Evolutionary conservation across 2,329 filamentous ascomycete species (phyloP).

Genomic region (Biscogniauxia marginata): DNA sequence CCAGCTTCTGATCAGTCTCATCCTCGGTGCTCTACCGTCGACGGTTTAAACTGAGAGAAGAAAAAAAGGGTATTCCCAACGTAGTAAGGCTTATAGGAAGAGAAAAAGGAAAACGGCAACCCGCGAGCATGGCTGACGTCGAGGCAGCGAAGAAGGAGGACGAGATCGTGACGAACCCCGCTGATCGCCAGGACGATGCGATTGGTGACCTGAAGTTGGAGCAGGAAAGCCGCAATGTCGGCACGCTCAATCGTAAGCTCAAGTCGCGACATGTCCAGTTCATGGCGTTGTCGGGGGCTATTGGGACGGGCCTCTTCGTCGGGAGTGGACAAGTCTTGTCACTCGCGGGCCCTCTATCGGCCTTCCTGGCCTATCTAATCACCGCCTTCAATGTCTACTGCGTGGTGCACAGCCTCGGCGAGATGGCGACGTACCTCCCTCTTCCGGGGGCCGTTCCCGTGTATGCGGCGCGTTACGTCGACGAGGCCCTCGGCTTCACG

Average conservation of each 20-base stretch:
- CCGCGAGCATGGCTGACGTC: constrained; percentile 23
- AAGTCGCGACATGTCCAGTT: constrained; percentile 40
- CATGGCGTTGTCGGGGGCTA: constrained; percentile 41
- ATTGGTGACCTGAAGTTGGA: constrained; percentile 21
- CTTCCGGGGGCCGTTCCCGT: constrained; percentile 52
- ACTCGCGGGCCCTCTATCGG: constrained; percentile 35
- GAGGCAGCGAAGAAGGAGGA: constrained; percentile 16
- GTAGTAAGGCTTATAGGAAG: too few relatives aligned
- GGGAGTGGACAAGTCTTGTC: constrained; percentile 44
- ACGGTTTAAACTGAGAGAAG: background rate
- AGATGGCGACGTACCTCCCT: constrained; percentile 62
- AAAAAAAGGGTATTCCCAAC: too few relatives aligned
- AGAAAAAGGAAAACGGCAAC: background rate
- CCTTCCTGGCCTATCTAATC: constrained; percentile 41
- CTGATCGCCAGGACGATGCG: constrained; percentile 18
- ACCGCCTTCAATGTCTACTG: constrained; percentile 49
- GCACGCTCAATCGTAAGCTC: constrained; percentile 37
- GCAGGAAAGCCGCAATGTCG: constrained; percentile 32
- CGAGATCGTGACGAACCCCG: constrained; percentile 9
- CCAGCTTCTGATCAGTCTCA: too few relatives aligned
- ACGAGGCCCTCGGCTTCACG: constrained; percentile 47
- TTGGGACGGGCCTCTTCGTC: constrained; percentile 45
- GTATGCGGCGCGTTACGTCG: constrained; percentile 48
- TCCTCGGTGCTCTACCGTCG: too few relatives aligned
- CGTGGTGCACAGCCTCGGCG: constrained; percentile 50